Base-by-base conservation (phyloP, 2,329 filamentous ascomycete genomes). In the Xylaria sp. region DNA sequence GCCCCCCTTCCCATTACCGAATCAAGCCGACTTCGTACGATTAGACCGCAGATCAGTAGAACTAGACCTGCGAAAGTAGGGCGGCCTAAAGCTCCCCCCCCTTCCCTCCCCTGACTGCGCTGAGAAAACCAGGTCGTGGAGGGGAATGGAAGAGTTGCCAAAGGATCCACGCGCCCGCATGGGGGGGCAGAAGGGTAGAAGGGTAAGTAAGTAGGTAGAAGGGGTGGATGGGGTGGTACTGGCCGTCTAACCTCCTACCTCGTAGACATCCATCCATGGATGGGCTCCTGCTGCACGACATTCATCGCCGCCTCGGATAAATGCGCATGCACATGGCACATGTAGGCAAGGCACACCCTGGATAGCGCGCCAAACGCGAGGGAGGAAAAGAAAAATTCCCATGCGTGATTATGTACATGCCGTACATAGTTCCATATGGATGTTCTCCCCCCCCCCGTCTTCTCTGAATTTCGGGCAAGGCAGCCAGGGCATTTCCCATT, bases 361-460 rank as follows among this genome's bases (percentile, higher is more conserved):
- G 44, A 44, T 60, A 54, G 50, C 49, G 52, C 54, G 52, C 50
- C 49, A 58, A 47, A 58, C 54, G 58, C 52, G 51, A 44, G 39
- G 20, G 26, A 26, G 40, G 34, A 34, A 56, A 56, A 45, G 48
- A 34, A 7, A n/a, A n/a, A n/a, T n/a, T 48, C 53, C 50, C 49
- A 45, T 55, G 52, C 44, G 47, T 56, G 51, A 51, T 53, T 57
- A 45, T 51, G 29, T 51, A 52, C 55, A 54, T 56, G 24, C 39
- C 40, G 29, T 17, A n/a, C 43, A 48, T 60, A 45, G 48, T 50
- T 34, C 45, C 37, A 51, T n/a, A n/a, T n/a, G n/a, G n/a, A n/a
- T n/a, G n/a, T n/a, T n/a, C 38, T 39, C 40, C 39, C 20, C 47
- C 39, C 43, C 53, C 50, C 46, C 51, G 17, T 34, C 29, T 8